A percentile compares a stretch with the other conserved stretches of the same genome.
These are phyloP conservation scores for Annulohypoxylon truncatum DNA, from an alignment of 2,329 filamentous ascomycete species.

Conservation along the genomic window DNA sequence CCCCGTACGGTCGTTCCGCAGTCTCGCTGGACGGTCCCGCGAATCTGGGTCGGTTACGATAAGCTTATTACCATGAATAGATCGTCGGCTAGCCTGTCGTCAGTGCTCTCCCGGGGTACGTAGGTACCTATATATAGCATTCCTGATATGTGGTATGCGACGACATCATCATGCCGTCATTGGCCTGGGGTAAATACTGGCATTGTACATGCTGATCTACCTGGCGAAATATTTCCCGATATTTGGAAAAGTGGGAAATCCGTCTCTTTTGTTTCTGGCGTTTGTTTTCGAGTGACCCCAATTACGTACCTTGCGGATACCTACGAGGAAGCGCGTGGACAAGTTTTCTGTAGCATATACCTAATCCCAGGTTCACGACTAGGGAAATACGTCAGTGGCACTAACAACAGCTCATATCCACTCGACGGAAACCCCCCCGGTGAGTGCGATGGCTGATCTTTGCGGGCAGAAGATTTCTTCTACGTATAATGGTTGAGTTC, in stretches of 20 bases:
- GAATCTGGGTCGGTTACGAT: slow-evolving; percentile 38
- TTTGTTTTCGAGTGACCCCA: neutral
- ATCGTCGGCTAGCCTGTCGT: slow-evolving; percentile 22
- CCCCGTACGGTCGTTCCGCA: slow-evolving; percentile 23
- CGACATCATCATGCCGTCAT: slow-evolving; percentile 23
- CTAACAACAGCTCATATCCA: slow-evolving; percentile 24
- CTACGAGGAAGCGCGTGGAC: neutral
- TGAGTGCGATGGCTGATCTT: slow-evolving; percentile 1
- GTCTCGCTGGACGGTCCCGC: slow-evolving; percentile 26
- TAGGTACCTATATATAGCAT: neutral
- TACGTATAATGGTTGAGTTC: slow-evolving; percentile 1
- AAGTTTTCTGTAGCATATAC: neutral
- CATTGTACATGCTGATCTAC: neutral
- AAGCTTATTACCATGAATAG: slow-evolving; percentile 35
- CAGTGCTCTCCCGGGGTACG: neutral
- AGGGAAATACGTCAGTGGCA: slow-evolving; percentile 1
- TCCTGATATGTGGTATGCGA: slow-evolving; percentile 21
- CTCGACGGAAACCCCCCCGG: slow-evolving; percentile 24
- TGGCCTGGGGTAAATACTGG: neutral
- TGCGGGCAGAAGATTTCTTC: neutral
- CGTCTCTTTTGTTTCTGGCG: neutral
- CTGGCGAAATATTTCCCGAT: neutral
- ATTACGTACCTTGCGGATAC: neutral
- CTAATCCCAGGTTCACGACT: neutral
- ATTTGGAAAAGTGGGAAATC: neutral